Evolutionary conservation across 495 filamentous ascomycete genomes (phyloP).

Genomic region (Xeromyces bisporus): DNA sequence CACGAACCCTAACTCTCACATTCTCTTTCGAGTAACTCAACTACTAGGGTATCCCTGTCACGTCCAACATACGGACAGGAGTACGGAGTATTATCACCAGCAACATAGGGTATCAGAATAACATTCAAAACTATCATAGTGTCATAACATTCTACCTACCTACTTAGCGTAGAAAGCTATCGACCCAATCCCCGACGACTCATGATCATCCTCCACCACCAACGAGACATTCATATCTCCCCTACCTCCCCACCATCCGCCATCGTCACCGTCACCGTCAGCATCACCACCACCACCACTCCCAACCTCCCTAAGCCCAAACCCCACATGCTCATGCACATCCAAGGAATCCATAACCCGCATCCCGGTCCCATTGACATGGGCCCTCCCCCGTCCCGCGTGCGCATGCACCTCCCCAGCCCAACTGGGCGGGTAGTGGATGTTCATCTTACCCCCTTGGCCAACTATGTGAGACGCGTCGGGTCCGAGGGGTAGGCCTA

Average conservation of each 20-base stretch:
- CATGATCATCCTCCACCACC: background rate
- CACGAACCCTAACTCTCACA: too few relatives aligned
- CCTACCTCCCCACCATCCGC: constrained; percentile 5
- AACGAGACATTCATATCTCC: constrained; percentile 7
- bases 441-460: constrained; percentile 1
- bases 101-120: too few relatives aligned
- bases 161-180: constrained; percentile 3
- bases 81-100: too few relatives aligned
- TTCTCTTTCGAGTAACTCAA: too few relatives aligned
- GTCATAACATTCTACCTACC: too few relatives aligned
- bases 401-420: constrained; percentile 5
- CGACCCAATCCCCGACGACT: constrained; percentile 1
- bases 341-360: constrained; percentile 3
- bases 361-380: constrained; percentile 4
- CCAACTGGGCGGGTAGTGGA: constrained; percentile 7
- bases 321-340: constrained; percentile 1
- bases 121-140: too few relatives aligned
- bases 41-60: too few relatives aligned
- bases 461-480: constrained; percentile 3
- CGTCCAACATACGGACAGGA: too few relatives aligned
- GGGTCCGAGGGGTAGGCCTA: too few relatives aligned
- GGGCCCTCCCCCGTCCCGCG: background rate
- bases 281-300: background rate
- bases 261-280: background rate
- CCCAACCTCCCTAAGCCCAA: constrained; percentile 1